phyloP scores from a whole-genome alignment of 2,329 filamentous ascomycete species.

The Furcasterigmium furcatum region DNA sequence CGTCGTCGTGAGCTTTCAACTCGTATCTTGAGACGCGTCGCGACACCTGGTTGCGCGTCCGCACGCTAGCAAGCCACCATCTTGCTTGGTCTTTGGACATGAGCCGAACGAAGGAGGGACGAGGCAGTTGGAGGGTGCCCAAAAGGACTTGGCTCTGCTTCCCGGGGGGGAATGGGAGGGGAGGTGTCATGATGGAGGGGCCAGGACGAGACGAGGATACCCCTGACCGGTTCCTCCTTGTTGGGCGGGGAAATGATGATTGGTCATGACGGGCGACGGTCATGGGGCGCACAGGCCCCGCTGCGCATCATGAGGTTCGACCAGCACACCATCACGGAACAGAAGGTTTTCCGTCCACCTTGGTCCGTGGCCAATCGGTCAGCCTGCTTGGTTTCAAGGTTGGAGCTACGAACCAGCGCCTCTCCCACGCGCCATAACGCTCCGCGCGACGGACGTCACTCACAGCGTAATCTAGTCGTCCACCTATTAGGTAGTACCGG shows the following conservation, averaged over 20 bases:
- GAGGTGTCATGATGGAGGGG: constrained; percentile 3
- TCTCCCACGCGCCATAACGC: background rate
- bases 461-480: background rate
- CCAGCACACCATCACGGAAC: constrained; percentile 3
- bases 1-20: background rate
- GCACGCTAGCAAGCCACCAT: background rate
- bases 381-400: background rate
- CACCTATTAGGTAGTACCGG: background rate
- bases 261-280: constrained; percentile 6
- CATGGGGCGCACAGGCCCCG: constrained; percentile 6
- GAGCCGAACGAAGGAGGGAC: background rate
- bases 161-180: constrained; percentile 1
- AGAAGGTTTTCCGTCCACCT: background rate
- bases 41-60: background rate
- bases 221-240: background rate
- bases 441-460: background rate
- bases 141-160: background rate
- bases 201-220: background rate
- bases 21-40: constrained; percentile 1
- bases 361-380: background rate
- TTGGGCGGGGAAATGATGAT: constrained; percentile 3
- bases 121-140: background rate
- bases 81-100: background rate
- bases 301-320: constrained; percentile 12
- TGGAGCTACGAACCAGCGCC: background rate